Conservation (phyloP, 352 stramenopile genomes). For the Pythium rishiriense region DNA sequence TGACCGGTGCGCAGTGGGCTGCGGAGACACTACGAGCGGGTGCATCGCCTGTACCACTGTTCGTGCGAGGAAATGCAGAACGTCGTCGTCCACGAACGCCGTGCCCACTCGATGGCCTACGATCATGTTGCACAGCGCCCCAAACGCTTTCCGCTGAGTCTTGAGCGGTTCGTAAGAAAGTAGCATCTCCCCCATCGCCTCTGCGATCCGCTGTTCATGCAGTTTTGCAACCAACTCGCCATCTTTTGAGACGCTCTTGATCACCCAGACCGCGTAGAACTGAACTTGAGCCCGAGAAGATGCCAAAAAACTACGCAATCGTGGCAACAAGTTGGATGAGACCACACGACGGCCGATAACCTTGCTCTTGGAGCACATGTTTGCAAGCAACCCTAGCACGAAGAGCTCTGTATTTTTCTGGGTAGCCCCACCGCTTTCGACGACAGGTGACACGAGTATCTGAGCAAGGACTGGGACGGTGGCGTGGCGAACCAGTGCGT, state of each 20-base stretch:
- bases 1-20: conserved; percentile 35
- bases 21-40: conserved; percentile 21
- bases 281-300: conserved; percentile 32
- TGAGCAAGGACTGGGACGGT: conserved; percentile 73
- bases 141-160: conserved; percentile 50
- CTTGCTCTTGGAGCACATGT: conserved; percentile 35
- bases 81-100: conserved; percentile 10
- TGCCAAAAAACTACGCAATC: conserved; percentile 43
- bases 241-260: conserved; percentile 66
- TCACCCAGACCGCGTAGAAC: conserved; percentile 51
- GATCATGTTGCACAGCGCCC: conserved; percentile 34
- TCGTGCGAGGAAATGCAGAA: conserved; percentile 2
- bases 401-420: conserved; percentile 28
- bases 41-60: conserved; percentile 37
- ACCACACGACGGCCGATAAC: conserved; percentile 34
- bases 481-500: conserved; percentile 68
- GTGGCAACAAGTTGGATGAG: conserved; percentile 65
- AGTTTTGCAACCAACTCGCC: conserved; percentile 64
- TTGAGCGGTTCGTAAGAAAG: conserved; percentile 33
- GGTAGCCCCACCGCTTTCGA: conserved; percentile 14
- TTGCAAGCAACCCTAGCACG: conserved; percentile 34
- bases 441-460: conserved; percentile 54
- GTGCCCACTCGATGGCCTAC: conserved; percentile 14
- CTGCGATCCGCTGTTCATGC: conserved; percentile 45
- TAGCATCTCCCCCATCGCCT: conserved; percentile 45